Evolutionary conservation across 2,329 filamentous ascomycete genomes (phyloP).

Genomic region (Colletotrichum truncatum): DNA sequence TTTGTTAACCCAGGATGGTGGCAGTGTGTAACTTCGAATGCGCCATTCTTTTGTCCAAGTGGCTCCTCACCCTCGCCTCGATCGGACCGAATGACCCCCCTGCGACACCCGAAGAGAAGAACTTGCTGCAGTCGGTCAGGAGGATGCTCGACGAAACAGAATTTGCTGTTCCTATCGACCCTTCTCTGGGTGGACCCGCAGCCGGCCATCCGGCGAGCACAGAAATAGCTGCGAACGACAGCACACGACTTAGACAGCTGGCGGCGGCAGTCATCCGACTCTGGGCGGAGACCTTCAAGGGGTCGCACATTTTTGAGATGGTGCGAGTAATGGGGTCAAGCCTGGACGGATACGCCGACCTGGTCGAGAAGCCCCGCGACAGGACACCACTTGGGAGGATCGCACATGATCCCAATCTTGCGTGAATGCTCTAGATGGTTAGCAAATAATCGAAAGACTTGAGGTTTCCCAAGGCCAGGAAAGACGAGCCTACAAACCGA

Average conservation of each 20-base stretch:
- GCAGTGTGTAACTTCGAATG: conserved; percentile 70
- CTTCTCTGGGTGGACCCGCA: conserved; percentile 56
- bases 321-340: conserved; percentile 66
- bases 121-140: conserved; percentile 63
- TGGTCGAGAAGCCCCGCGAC: conserved; percentile 64
- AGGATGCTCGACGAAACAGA: conserved; percentile 71
- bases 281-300: conserved; percentile 71
- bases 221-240: conserved; percentile 57
- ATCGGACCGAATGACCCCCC: conserved; percentile 60
- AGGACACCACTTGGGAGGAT: conserved; percentile 52
- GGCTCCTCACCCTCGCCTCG: conserved; percentile 65
- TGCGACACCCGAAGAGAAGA: conserved; percentile 61
- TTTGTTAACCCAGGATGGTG: conserved; percentile 30
- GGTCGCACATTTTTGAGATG: conserved; percentile 68
- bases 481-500: background rate
- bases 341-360: conserved; percentile 64
- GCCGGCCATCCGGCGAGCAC: conserved; percentile 46
- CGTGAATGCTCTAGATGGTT: background rate
- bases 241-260: conserved; percentile 62
- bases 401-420: conserved; percentile 28
- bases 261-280: conserved; percentile 66
- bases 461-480: background rate
- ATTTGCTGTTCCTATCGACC: conserved; percentile 68
- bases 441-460: too few relatives aligned
- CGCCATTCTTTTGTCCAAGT: conserved; percentile 68